These are phyloP conservation scores for Nicotiana obtusifolia DNA, from an alignment of 257 asterid genomes.

Conservation along the genomic window DNA sequence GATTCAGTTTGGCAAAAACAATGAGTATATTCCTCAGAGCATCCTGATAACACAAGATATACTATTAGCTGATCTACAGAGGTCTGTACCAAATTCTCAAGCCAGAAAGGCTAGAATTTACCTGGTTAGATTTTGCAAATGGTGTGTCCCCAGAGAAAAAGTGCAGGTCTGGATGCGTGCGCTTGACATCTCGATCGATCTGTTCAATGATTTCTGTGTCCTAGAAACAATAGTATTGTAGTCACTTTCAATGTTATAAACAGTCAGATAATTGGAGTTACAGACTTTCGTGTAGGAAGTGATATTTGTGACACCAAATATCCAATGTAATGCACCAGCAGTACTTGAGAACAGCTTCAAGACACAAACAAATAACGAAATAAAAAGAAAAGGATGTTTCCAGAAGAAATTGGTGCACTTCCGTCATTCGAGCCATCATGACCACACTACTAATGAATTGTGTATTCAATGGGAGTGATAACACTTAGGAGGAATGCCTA, in stretches of 20 bases:
- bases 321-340: neutral
- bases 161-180: conserved; percentile 94
- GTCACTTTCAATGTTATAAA: neutral
- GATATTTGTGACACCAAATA: neutral
- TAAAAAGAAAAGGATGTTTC: neutral
- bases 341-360: conserved; percentile 4
- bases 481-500: neutral
- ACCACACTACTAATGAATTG: neutral
- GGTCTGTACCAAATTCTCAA: neutral
- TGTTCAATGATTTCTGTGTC: conserved; percentile 89
- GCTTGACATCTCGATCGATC: conserved; percentile 94
- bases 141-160: conserved; percentile 88
- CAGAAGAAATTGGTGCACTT: neutral
- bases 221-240: conserved; percentile 27
- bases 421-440: neutral
- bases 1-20: conserved; percentile 88
- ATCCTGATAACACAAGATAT: conserved; percentile 46
- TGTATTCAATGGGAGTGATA: neutral
- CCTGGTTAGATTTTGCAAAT: conserved; percentile 78
- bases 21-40: conserved; percentile 64
- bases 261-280: neutral
- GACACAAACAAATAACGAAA: neutral
- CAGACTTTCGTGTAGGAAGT: neutral
- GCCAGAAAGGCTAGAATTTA: conserved; percentile 23
- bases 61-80: conserved; percentile 6